phyloP scores from a whole-genome alignment of 2,329 filamentous ascomycete genomes.

The Colletotrichum shisoi region DNA sequence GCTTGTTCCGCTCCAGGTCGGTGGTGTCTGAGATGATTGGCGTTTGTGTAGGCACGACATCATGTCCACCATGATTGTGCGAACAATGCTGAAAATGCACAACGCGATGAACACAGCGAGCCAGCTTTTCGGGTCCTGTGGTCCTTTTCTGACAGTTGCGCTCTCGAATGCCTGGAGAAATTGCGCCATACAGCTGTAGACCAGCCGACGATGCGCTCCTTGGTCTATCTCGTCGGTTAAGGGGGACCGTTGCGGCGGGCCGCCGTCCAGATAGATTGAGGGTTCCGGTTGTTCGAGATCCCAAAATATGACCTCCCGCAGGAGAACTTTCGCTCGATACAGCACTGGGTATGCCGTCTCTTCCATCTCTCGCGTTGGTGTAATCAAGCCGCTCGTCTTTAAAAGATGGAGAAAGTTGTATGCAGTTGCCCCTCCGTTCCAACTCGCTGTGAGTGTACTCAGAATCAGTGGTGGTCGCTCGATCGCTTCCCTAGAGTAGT shows the following conservation, averaged over 20 bases:
- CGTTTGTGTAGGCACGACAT: slow-evolving; percentile 44
- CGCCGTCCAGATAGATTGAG: slow-evolving; percentile 50
- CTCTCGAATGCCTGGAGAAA: slow-evolving; percentile 64
- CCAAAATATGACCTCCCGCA: slow-evolving; percentile 64
- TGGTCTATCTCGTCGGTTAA: slow-evolving; percentile 55
- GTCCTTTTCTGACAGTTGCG: slow-evolving; percentile 51
- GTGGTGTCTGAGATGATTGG: slow-evolving; percentile 26
- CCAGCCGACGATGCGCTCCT: slow-evolving; percentile 57
- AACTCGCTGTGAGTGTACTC: slow-evolving; percentile 60
- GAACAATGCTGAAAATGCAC: slow-evolving; percentile 66
- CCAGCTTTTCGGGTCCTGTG: slow-evolving; percentile 56
- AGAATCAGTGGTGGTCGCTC: slow-evolving; percentile 59
- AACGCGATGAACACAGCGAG: slow-evolving; percentile 62
- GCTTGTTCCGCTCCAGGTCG: slow-evolving; percentile 25
- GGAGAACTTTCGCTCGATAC: slow-evolving; percentile 62
- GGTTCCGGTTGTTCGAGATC: slow-evolving; percentile 61
- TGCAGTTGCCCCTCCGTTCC: slow-evolving; percentile 58
- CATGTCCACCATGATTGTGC: slow-evolving; percentile 61
- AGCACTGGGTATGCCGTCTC: slow-evolving; percentile 59
- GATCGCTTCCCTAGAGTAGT: slow-evolving; percentile 51
- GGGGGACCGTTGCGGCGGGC: slow-evolving; percentile 40
- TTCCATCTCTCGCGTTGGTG: slow-evolving; percentile 58
- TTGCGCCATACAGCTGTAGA: slow-evolving; percentile 60
- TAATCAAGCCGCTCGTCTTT: slow-evolving; percentile 59
- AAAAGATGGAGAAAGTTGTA: slow-evolving; percentile 64